These are phyloP conservation scores for Crithidia expoeki DNA, from an alignment of 208 protist genomes.

Conservation along the genomic window DNA sequence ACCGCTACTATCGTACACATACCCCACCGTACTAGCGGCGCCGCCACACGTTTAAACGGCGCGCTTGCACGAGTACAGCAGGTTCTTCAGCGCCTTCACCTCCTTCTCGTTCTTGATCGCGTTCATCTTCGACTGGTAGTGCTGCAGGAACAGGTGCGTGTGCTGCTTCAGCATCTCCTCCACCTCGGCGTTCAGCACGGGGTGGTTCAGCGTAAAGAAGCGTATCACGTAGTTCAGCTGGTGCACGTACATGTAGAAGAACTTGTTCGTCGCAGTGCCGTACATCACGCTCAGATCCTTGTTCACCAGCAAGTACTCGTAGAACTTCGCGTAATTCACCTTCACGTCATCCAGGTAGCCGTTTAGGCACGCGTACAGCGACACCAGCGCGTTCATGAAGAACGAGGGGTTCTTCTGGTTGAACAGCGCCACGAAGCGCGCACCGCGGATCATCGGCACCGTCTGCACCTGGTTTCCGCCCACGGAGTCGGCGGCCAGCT, in stretches of 20 bases:
- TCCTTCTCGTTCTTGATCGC: slow-evolving; percentile 89
- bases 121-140: slow-evolving; percentile 92
- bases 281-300: slow-evolving; percentile 88
- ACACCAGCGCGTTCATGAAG: too few species aligned
- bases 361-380: slow-evolving; percentile 82
- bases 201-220: slow-evolving; percentile 83
- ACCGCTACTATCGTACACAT: too few species aligned
- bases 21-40: too few species aligned
- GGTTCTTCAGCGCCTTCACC: slow-evolving; percentile 86
- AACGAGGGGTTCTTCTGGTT: slow-evolving; percentile 89
- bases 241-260: slow-evolving; percentile 90
- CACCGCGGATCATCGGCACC: slow-evolving; percentile 84
- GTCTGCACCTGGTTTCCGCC: slow-evolving; percentile 77
- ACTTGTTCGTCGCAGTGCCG: slow-evolving; percentile 83
- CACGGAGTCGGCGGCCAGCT: slow-evolving; percentile 88
- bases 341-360: slow-evolving; percentile 89
- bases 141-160: slow-evolving; percentile 82
- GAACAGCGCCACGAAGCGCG: slow-evolving; percentile 82
- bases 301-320: slow-evolving; percentile 88
- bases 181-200: slow-evolving; percentile 75
- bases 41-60: slow-evolving; percentile 59
- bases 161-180: slow-evolving; percentile 87
- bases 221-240: slow-evolving; percentile 85
- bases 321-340: slow-evolving; percentile 88
- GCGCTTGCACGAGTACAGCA: slow-evolving; percentile 90